phyloP scores from a whole-genome alignment of 1,139 yeast genomes.

The Scheffersomyces titani region DNA sequence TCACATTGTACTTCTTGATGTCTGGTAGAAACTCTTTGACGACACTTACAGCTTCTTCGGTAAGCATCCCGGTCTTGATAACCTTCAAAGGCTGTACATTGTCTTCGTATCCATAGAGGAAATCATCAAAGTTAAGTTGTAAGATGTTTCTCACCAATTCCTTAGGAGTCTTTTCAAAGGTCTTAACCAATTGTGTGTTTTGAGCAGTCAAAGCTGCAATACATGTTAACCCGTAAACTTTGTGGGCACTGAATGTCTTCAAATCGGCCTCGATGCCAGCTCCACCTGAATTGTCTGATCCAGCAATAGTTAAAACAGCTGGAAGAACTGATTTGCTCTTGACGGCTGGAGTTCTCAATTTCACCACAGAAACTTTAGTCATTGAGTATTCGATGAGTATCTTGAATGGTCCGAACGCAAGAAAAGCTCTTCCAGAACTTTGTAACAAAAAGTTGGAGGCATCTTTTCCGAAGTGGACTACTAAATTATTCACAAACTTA shows the following conservation, averaged over 20 bases:
- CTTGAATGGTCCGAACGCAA: neutral
- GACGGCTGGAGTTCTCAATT: neutral
- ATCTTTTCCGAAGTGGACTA: slow-evolving; percentile 6
- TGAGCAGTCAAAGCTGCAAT: slow-evolving; percentile 85
- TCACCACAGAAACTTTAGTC: neutral
- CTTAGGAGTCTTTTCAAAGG: slow-evolving; percentile 49
- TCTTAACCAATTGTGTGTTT: slow-evolving; percentile 63
- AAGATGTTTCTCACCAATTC: slow-evolving; percentile 47
- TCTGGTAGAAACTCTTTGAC: slow-evolving; percentile 37
- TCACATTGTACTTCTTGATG: slow-evolving; percentile 29
- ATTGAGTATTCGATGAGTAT: neutral
- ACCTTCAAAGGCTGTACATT: slow-evolving; percentile 47
- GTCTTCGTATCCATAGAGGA: slow-evolving; percentile 38
- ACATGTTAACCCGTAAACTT: slow-evolving; percentile 80
- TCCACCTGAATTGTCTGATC: slow-evolving; percentile 91
- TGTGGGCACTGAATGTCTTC: slow-evolving; percentile 77
- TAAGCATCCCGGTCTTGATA: slow-evolving; percentile 82
- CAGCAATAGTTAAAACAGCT: slow-evolving; percentile 68
- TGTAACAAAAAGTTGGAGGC: slow-evolving; percentile 9
- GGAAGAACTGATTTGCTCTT: slow-evolving; percentile 16
- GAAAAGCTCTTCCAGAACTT: slow-evolving; percentile 6
- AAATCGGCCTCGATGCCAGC: slow-evolving; percentile 95
- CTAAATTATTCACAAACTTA: neutral
- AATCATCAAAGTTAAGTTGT: slow-evolving; percentile 60
- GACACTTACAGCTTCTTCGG: slow-evolving; percentile 54